These are phyloP conservation scores for Sphaceloma murrayae DNA, from an alignment of 2,329 filamentous ascomycete genomes.

Conservation along the genomic window DNA sequence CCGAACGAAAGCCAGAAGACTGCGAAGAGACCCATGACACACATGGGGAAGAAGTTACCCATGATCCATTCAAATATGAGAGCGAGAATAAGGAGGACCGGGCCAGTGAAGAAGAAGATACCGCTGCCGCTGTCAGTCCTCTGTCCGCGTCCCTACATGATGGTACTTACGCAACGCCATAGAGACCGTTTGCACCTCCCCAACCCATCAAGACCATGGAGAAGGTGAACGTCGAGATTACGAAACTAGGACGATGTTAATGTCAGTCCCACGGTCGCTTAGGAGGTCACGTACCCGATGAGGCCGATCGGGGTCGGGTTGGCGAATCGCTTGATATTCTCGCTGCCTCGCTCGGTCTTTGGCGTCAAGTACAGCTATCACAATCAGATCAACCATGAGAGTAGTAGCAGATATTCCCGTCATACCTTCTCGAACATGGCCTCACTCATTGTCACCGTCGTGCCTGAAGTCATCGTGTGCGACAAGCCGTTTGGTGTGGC, in stretches of 20 bases:
- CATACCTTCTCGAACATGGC: constrained; percentile 13
- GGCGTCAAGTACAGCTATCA: constrained; percentile 22
- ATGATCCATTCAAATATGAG: constrained; percentile 47
- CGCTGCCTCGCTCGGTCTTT: constrained; percentile 22
- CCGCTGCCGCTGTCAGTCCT: constrained; percentile 20
- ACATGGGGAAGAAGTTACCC: constrained; percentile 44
- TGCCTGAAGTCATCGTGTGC: constrained; percentile 10
- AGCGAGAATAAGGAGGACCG: constrained; percentile 38
- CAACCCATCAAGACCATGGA: constrained; percentile 34
- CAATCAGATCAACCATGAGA: too few relatives aligned
- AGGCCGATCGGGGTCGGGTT: constrained; percentile 27
- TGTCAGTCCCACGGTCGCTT: not conserved
- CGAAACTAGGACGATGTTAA: constrained; percentile 23
- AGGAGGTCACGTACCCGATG: constrained; percentile 18
- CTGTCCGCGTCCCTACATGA: not conserved
- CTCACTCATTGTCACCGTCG: constrained; percentile 7
- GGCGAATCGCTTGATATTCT: constrained; percentile 23
- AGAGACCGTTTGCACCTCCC: constrained; percentile 31
- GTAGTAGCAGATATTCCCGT: too few relatives aligned
- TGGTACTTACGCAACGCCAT: constrained; percentile 25
- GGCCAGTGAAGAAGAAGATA: constrained; percentile 39
- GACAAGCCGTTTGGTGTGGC: not conserved
- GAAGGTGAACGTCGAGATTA: constrained; percentile 34
- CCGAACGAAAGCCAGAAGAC: constrained; percentile 48
- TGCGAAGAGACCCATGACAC: constrained; percentile 44